A percentile compares a stretch with the other conserved stretches of the same genome.
These are phyloP conservation scores for Colletotrichum lentis DNA, from an alignment of 2,329 filamentous ascomycete species.

Conservation along the genomic window DNA sequence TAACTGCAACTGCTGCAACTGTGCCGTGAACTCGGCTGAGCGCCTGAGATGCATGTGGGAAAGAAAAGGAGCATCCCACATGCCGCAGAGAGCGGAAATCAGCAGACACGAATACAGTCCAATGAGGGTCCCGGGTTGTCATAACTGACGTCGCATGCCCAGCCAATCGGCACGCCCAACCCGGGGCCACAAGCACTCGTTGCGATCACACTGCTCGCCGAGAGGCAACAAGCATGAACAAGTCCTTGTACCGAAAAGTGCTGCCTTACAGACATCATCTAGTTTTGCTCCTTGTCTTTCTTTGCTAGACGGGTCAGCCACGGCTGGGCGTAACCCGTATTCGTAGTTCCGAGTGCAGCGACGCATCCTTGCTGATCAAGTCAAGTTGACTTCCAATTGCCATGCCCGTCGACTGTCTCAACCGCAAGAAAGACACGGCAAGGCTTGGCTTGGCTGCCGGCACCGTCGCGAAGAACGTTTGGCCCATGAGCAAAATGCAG, in stretches of 20 bases:
- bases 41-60: conserved; percentile 12
- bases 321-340: background rate
- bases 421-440: background rate
- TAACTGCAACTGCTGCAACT: background rate
- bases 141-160: conserved; percentile 26
- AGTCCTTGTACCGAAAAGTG: background rate
- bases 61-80: background rate
- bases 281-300: background rate
- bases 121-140: conserved; percentile 14
- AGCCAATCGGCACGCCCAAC: conserved; percentile 29
- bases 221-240: background rate
- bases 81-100: background rate
- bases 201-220: background rate
- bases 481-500: background rate
- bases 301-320: background rate
- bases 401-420: background rate
- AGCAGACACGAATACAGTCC: conserved; percentile 7
- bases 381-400: conserved; percentile 1
- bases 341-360: background rate
- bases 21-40: background rate
- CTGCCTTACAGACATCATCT: background rate
- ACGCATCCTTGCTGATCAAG: background rate
- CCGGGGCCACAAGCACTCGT: conserved; percentile 3
- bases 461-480: background rate
- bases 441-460: conserved; percentile 18